Evolutionary conservation across 345 rosid species (phyloP), one percentile per base, ranked within the genome.

Genomic region (Eucalyptus regnans): DNA sequence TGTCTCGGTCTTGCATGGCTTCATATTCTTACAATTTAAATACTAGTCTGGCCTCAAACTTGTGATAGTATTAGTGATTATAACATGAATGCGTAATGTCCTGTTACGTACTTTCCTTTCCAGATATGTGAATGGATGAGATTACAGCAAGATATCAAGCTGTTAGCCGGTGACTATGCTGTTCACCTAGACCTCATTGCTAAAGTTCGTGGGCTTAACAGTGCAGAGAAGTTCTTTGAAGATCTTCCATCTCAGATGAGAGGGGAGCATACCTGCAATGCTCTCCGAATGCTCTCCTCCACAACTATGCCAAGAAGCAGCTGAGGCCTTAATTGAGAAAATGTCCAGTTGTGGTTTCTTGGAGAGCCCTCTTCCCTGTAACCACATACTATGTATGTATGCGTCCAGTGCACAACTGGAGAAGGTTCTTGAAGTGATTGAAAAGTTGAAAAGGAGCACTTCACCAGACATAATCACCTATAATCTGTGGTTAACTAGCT

Each of bases 121-220:
- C 87, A 98, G 99, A 92, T 97, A 89, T 96, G 98, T 90, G 99
- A 97, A 90, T 97, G 99, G 99, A 96, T 97, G 98, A 94, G 92
- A 60, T 90, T 92, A 86, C 97, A 95, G 89, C 91, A 91, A 88
- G 98, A 95, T 88, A 93, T 97, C 85, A 94, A 94, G 92, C 93
- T 98, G 31, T 89, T 95, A 90, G 91, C 97, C 14, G 98, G 99
- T 90, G 99, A 98, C 87, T 97, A 94, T 89, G 99, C 99, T 51
- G 95, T 97, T 64, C 98, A 97, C 90, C 92, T 96, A 91, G 99
- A 98, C 92, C 93, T 98, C 93, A 91, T 95, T 58, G 93, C 96
- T 4, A 98, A 98, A 92, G 87, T 97, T 58, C 97, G 97, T 9
- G 97, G 99, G 80, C 89, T 98, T 68, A 89, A 91, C 62, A 97